Conservation (phyloP, 768 basidiomycete species). For the Naganishia friedmannii region DNA sequence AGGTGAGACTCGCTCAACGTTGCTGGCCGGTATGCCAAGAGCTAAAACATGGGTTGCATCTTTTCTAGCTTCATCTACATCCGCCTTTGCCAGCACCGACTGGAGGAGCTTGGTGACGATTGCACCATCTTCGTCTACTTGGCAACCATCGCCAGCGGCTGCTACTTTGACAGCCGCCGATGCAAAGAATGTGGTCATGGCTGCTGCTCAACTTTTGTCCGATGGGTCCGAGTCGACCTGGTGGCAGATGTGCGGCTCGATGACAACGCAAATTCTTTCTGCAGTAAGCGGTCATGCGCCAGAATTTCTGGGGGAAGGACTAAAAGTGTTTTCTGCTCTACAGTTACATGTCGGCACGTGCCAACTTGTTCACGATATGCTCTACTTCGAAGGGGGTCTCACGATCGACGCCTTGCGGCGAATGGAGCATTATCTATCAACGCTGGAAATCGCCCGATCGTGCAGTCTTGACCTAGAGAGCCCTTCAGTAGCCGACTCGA, state of each 20-base stretch:
- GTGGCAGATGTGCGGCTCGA: slow-evolving; percentile 9
- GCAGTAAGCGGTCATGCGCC: neutral
- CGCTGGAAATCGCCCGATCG: slow-evolving; percentile 1
- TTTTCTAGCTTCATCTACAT: neutral
- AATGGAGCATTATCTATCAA: neutral
- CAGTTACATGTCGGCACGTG: slow-evolving; percentile 7
- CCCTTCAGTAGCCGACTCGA: neutral
- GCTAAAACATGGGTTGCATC: neutral
- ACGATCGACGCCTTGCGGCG: neutral
- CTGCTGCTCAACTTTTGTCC: neutral
- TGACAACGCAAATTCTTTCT: neutral
- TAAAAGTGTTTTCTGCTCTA: neutral
- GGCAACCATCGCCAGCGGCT: too few relatives aligned
- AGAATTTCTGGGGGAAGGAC: too few relatives aligned
- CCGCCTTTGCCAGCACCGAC: neutral
- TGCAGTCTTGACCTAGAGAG: neutral
- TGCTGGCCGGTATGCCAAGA: neutral
- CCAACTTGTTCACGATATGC: neutral
- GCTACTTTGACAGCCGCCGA: neutral
- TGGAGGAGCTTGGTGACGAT: slow-evolving; percentile 5
- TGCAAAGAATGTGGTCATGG: neutral
- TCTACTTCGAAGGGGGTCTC: neutral
- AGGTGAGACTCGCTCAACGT: neutral
- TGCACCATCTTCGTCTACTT: neutral
- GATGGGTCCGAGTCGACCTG: slow-evolving; percentile 1